Conservation (phyloP, 331 rosid genomes). For the Malus hybrid region DNA sequence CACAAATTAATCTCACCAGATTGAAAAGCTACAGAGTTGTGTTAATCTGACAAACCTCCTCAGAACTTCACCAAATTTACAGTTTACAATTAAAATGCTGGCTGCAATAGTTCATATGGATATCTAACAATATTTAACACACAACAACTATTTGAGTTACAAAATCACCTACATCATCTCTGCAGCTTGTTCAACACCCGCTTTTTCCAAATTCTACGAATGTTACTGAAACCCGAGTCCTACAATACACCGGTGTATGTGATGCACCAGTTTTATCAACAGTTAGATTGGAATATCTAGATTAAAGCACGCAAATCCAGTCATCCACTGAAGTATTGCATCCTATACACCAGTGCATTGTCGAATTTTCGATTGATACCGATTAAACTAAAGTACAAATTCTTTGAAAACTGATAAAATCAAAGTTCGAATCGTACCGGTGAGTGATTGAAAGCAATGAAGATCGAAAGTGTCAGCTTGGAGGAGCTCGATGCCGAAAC, state of each 20-base stretch:
- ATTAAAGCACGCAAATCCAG: too few species aligned
- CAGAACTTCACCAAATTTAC: not conserved
- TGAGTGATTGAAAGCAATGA: conserved; percentile 83
- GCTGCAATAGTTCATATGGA: too few species aligned
- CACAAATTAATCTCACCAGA: not conserved
- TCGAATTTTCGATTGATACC: too few species aligned
- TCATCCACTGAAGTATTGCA: too few species aligned
- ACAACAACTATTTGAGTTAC: not conserved
- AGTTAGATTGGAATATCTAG: too few species aligned
- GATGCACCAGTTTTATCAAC: too few species aligned
- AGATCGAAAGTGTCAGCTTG: conserved; percentile 93
- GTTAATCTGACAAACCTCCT: not conserved
- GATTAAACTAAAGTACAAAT: not conserved
- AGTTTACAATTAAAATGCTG: too few species aligned
- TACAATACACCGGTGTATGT: too few species aligned
- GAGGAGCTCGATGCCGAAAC: conserved; percentile 78
- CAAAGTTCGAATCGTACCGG: conserved; percentile 36
- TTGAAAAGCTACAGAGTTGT: too few species aligned
- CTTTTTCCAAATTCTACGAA: not conserved
- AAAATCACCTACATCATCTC: too few species aligned
- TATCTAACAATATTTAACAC: too few species aligned
- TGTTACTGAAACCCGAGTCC: not conserved
- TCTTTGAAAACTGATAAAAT: not conserved
- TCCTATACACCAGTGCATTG: too few species aligned
- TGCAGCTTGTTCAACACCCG: not conserved